Conservation (phyloP, 1,284 basidiomycete species). For the Cryptococcus jaspeensis region DNA sequence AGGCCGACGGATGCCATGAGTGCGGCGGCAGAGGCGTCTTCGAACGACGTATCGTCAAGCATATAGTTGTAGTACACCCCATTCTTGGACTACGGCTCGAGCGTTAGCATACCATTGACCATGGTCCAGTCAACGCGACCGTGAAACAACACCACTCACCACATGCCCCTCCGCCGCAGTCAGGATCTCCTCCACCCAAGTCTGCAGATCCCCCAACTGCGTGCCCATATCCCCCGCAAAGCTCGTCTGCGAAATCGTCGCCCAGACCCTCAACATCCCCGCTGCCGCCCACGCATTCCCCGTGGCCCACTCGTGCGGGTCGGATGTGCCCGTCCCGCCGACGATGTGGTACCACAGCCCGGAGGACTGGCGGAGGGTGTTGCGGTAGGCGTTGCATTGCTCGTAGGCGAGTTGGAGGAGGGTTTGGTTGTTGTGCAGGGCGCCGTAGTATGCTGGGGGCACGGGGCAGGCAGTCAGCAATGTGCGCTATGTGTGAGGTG, state of each 20-base stretch:
- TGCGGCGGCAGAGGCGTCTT: conserved; percentile 71
- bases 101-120: too few species aligned
- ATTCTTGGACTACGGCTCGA: conserved; percentile 53
- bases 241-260: conserved; percentile 52
- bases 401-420: conserved; percentile 69
- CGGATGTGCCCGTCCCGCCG: conserved; percentile 36
- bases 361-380: conserved; percentile 43
- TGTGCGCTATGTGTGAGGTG: too few species aligned
- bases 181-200: conserved; percentile 55
- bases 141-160: conserved; percentile 21
- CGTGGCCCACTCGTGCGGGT: conserved; percentile 46
- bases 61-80: conserved; percentile 75
- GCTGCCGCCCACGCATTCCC: conserved; percentile 57
- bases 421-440: conserved; percentile 64
- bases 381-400: conserved; percentile 75
- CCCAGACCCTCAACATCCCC: conserved; percentile 55
- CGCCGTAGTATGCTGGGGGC: conserved; percentile 70
- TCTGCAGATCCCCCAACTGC: conserved; percentile 50
- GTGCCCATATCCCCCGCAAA: conserved; percentile 39
- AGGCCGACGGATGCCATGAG: conserved; percentile 76
- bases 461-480: background rate
- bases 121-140: background rate
- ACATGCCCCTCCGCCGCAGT: conserved; percentile 44
- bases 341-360: conserved; percentile 51
- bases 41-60: conserved; percentile 62